These are phyloP conservation scores for Ochetophila trinervis DNA, from an alignment of 306 rosid genomes.

Conservation along the genomic window DNA sequence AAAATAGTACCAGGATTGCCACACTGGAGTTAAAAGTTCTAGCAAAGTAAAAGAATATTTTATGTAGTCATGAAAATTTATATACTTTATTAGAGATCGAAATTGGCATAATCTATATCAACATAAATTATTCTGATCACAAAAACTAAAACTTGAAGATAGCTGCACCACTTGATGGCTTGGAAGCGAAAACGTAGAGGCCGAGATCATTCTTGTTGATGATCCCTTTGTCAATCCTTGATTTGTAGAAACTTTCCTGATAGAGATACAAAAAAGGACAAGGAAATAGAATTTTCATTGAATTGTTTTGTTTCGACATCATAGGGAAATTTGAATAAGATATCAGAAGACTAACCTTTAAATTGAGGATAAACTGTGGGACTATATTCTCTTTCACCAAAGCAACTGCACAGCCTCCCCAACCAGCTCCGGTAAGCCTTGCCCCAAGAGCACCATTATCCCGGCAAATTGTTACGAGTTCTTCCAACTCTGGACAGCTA, in stretches of 20 bases:
- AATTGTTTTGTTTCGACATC: not conserved
- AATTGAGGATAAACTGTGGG: conserved; percentile 78
- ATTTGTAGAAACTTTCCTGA: conserved; percentile 70
- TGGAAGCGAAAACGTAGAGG: conserved; percentile 85
- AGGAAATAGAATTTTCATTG: conserved; percentile 1
- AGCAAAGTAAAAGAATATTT: no score
- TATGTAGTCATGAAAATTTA: not conserved
- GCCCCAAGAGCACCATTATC: conserved; percentile 83
- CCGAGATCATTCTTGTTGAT: conserved; percentile 66
- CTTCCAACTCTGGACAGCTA: conserved; percentile 97
- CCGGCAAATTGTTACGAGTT: conserved; percentile 65
- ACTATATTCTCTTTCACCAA: conserved; percentile 86
- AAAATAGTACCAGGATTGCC: no score
- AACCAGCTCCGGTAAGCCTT: conserved; percentile 98
- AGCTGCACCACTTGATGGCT: conserved; percentile 98
- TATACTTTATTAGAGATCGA: not conserved
- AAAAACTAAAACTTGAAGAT: conserved; percentile 58
- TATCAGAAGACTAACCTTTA: conserved; percentile 58
- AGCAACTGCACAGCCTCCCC: conserved; percentile 99
- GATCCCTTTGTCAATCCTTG: conserved; percentile 65
- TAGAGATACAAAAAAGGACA: conserved; percentile 9
- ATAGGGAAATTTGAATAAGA: not conserved
- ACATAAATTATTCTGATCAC: conserved; percentile 5
- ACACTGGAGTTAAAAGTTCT: no score
- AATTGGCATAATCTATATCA: not conserved